phyloP scores from a whole-genome alignment of 2,329 filamentous ascomycete genomes.

The Ceratocystiopsis brevicomis region DNA sequence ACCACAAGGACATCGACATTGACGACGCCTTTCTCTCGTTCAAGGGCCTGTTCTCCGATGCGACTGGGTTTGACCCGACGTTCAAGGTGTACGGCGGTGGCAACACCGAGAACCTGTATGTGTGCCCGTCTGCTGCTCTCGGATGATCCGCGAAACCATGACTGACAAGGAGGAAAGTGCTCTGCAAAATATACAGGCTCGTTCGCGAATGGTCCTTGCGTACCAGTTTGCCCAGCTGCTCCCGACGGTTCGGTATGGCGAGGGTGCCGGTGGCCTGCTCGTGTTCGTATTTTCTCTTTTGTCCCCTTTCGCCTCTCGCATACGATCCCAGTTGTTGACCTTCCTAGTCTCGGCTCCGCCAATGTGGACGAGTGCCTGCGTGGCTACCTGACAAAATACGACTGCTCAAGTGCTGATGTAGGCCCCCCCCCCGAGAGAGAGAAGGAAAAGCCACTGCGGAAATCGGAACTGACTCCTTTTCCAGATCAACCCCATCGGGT shows the following conservation, averaged over 20 bases:
- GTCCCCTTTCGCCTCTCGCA: not conserved
- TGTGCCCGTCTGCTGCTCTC: not conserved
- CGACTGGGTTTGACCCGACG: slow-evolving; percentile 35
- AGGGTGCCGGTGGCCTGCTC: slow-evolving; percentile 9
- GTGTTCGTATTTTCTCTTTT: slow-evolving; percentile 1
- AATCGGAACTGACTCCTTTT: not conserved
- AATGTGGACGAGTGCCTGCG: slow-evolving; percentile 11
- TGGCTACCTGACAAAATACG: slow-evolving; percentile 50
- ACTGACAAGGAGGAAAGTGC: slow-evolving; percentile 16
- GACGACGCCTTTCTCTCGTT: slow-evolving; percentile 45
- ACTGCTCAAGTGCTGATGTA: slow-evolving; percentile 21
- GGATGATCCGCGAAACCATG: no score
- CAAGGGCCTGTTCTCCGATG: slow-evolving; percentile 36
- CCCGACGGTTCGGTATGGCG: slow-evolving; percentile 7
- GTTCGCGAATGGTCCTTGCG: slow-evolving; percentile 35
- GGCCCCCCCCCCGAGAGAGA: no score
- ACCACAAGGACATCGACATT: slow-evolving; percentile 58
- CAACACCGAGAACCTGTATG: slow-evolving; percentile 34
- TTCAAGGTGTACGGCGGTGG: slow-evolving; percentile 46
- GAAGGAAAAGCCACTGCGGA: no score
- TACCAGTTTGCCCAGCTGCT: slow-evolving; percentile 24
- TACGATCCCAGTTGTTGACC: not conserved
- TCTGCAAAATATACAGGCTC: slow-evolving; percentile 48
- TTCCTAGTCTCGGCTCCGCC: slow-evolving; percentile 8
- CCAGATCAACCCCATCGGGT: slow-evolving; percentile 41